phyloP scores from a whole-genome alignment of 176 grass and related monocot genomes.

The Saccharum spontaneum region DNA sequence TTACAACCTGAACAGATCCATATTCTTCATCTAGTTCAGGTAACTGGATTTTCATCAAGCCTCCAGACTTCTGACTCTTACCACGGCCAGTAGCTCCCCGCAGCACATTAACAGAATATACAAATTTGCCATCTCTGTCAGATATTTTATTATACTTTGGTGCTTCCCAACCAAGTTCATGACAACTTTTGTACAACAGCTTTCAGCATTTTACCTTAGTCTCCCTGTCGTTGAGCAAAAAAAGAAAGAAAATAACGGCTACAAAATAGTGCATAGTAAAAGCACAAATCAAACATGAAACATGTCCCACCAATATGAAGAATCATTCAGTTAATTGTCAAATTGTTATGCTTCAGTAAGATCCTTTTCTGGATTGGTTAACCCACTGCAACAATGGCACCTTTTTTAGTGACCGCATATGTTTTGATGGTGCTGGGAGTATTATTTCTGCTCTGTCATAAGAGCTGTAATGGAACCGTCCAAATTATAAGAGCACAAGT shows the following conservation, averaged over 20 bases:
- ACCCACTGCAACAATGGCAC: too few species aligned
- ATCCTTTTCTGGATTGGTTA: too few species aligned
- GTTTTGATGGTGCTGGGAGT: too few species aligned
- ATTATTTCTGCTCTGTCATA: too few species aligned
- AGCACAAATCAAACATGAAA: conserved; percentile 15
- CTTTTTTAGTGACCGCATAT: too few species aligned
- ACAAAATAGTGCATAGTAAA: conserved; percentile 19
- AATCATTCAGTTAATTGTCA: too few species aligned
- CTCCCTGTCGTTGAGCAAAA: conserved; percentile 47
- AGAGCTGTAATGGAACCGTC: too few species aligned
- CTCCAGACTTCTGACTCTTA: conserved; percentile 86
- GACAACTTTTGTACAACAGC: conserved; percentile 76
- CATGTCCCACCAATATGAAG: conserved; percentile 10
- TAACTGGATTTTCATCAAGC: conserved; percentile 77
- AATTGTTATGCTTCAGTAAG: too few species aligned
- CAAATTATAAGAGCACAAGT: too few species aligned
- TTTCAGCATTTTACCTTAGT: conserved; percentile 68
- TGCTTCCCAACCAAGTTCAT: conserved; percentile 90
- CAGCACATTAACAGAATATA: conserved; percentile 84
- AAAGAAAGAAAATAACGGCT: not conserved
- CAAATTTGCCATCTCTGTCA: conserved; percentile 69
- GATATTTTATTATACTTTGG: conserved; percentile 85
- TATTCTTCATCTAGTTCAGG: conserved; percentile 62
- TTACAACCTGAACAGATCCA: conserved; percentile 76
- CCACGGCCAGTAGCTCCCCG: conserved; percentile 70